These are phyloP conservation scores for Umbilicaria muhlenbergii DNA, from an alignment of 495 filamentous ascomycete genomes.

Conservation along the genomic window DNA sequence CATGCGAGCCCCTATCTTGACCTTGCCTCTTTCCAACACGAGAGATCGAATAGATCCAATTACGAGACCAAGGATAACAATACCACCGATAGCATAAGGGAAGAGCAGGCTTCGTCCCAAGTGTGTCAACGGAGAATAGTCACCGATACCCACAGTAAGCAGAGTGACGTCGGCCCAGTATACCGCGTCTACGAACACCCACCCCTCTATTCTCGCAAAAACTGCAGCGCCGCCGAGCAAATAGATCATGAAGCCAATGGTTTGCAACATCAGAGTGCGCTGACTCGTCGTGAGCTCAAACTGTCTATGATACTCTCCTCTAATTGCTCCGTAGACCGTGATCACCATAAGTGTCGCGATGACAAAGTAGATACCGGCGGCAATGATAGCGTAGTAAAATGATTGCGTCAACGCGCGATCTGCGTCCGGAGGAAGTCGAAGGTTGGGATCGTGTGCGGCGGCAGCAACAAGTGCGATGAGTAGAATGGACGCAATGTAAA, in stretches of 20 bases:
- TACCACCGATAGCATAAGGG: slow-evolving; percentile 66
- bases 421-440: slow-evolving; percentile 27
- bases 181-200: slow-evolving; percentile 63
- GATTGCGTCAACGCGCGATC: slow-evolving; percentile 46
- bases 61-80: slow-evolving; percentile 70
- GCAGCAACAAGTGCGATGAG: slow-evolving; percentile 45
- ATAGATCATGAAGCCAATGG: slow-evolving; percentile 62
- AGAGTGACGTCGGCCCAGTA: slow-evolving; percentile 78
- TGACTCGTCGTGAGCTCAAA: slow-evolving; percentile 60
- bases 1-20: slow-evolving; percentile 52
- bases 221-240: slow-evolving; percentile 58
- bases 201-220: slow-evolving; percentile 57
- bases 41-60: slow-evolving; percentile 68
- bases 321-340: slow-evolving; percentile 50
- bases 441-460: slow-evolving; percentile 24
- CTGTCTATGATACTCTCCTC: slow-evolving; percentile 47
- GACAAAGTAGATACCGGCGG: slow-evolving; percentile 61
- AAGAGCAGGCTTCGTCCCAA: slow-evolving; percentile 54
- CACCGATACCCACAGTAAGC: slow-evolving; percentile 71
- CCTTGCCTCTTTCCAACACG: slow-evolving; percentile 61
- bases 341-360: slow-evolving; percentile 53
- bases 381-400: slow-evolving; percentile 69
- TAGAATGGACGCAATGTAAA: slow-evolving; percentile 50
- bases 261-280: slow-evolving; percentile 78
- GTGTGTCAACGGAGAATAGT: slow-evolving; percentile 45